phyloP scores from a whole-genome alignment of 306 rosid genomes.

The Castanea sativa region DNA sequence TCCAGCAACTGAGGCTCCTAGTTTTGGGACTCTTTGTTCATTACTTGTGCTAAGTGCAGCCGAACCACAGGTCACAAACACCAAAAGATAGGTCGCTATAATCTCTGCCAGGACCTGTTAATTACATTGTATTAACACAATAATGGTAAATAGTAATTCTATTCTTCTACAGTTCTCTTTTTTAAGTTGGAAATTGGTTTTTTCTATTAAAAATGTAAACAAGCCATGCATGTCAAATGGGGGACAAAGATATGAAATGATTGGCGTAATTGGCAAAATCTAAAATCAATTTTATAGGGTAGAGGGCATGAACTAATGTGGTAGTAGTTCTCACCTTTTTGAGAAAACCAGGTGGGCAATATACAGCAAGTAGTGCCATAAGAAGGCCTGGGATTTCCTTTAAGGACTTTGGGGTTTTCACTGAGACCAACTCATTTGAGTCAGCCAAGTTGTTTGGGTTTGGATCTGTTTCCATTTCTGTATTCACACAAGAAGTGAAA shows the following conservation, averaged over 20 bases:
- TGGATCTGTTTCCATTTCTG: constrained; percentile 19
- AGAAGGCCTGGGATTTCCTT: constrained; percentile 1
- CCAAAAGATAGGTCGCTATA: constrained; percentile 66
- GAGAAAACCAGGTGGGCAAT: constrained; percentile 51
- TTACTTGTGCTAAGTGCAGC: constrained; percentile 55
- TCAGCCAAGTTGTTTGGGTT: constrained; percentile 1
- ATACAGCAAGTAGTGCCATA: constrained; percentile 13
- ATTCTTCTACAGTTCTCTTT: neutral
- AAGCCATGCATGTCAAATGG: neutral
- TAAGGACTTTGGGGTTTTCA: constrained; percentile 13
- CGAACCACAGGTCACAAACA: constrained; percentile 70
- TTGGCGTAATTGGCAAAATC: no score
- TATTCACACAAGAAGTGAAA: neutral
- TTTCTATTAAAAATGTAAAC: neutral
- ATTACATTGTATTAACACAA: neutral
- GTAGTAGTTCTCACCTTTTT: constrained; percentile 35
- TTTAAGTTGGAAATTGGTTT: neutral
- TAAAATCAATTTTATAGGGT: no score
- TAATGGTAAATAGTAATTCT: neutral
- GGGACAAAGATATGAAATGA: neutral
- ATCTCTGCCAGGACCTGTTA: constrained; percentile 69
- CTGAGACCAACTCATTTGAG: constrained; percentile 7
- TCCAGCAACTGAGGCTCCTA: constrained; percentile 71
- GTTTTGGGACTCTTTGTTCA: constrained; percentile 48
- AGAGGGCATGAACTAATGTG: no score